Conservation (phyloP, 2,329 filamentous ascomycete species). For the Phialophora expanda region DNA sequence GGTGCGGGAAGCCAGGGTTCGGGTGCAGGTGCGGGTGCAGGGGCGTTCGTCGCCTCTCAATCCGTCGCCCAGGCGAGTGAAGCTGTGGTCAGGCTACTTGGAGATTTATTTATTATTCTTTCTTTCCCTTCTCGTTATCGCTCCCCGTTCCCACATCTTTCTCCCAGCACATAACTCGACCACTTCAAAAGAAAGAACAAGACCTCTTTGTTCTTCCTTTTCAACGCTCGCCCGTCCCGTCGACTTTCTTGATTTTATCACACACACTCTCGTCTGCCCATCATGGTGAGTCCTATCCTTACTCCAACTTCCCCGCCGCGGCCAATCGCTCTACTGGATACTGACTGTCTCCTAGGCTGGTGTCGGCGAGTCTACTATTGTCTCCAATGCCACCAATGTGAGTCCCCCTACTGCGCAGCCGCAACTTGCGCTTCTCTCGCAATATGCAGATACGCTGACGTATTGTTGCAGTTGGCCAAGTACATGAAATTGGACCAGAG, state of each 20-base stretch:
- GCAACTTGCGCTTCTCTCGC: constrained; percentile 36
- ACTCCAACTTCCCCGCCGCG: not conserved
- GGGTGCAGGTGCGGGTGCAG: constrained; percentile 6
- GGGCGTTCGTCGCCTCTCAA: not conserved
- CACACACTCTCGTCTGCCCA: constrained; percentile 17
- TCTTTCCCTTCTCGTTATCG: constrained; percentile 20
- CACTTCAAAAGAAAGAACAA: constrained; percentile 11
- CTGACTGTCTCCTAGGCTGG: constrained; percentile 21
- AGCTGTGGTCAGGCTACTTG: constrained; percentile 7
- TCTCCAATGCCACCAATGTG: constrained; percentile 53
- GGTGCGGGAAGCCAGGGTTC: not conserved
- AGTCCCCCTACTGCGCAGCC: constrained; percentile 38
- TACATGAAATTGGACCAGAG: constrained; percentile 91
- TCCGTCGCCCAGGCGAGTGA: constrained; percentile 1
- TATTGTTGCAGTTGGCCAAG: constrained; percentile 74
- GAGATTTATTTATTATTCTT: constrained; percentile 24
- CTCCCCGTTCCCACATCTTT: constrained; percentile 17
- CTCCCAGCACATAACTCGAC: constrained; percentile 6
- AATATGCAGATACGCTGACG: constrained; percentile 24
- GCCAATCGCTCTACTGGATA: constrained; percentile 5
- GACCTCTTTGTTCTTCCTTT: not conserved
- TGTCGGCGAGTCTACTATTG: constrained; percentile 50
- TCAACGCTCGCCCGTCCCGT: constrained; percentile 1
- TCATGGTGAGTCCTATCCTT: constrained; percentile 32
- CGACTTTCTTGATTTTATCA: not conserved